Evolutionary conservation across 371 early-diverging fungal genomes (phyloP), one percentile per base, ranked within the genome.

Genomic region (Blyttiomyces sp.): DNA sequence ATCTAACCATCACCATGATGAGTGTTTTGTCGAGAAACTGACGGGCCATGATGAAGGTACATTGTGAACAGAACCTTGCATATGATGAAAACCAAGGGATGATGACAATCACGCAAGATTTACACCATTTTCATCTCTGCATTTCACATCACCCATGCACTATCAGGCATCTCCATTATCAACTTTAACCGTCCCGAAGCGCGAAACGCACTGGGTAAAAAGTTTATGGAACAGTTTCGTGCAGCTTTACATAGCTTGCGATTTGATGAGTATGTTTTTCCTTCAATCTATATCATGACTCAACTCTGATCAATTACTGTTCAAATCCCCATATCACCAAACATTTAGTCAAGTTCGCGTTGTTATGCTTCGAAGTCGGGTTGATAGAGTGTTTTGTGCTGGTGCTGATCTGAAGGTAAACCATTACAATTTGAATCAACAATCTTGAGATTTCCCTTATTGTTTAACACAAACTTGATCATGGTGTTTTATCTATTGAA

Each of bases 331-430:
- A n/a, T n/a, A n/a, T n/a, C n/a, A n/a, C n/a, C n/a, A n/a, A n/a
- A n/a, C n/a, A n/a, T n/a, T 1, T 35, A 72, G 72, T 16, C n/a
- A 52, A 19, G 66, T 64, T 24, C 63, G 71, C 23, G 96, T 91
- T 6, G 78, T 95, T 32, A 77, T 96, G 36, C 51, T 96, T 28
- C 82, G 86, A 53, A 91, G 91, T 70, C 49, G 83, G 52, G 94
- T 94, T 1, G 83, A 88, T 39, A 78, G 86, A 3, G 93, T 91
- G 21, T 97, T 97, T 68, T 96, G 96, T 68, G 93, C 96, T 4
- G 98, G 98, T 32, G 98, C 98, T 2, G 98, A 97, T 71, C 73
- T 97, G 63, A 95, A 93, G 79, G 91, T 88, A 78, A 43, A 31
- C 0, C 26, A 27, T 28, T 48, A 17, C 17, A 27, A 16, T 24